These are phyloP conservation scores for Cladobotryum protrusum DNA, from an alignment of 2,329 filamentous ascomycete genomes.

Conservation along the genomic window DNA sequence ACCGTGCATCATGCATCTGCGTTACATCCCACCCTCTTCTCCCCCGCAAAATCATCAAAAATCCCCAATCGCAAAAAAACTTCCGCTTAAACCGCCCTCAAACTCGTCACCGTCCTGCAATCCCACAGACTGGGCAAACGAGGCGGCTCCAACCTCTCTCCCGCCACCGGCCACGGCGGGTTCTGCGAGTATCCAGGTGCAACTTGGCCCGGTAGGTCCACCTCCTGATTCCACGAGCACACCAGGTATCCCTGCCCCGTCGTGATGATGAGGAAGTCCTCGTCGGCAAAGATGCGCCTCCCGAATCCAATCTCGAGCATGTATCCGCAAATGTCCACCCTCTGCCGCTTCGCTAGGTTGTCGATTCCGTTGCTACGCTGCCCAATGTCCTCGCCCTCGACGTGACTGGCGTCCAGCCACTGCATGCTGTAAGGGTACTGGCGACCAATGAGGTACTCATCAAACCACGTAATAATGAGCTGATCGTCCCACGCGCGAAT, in stretches of 20 bases:
- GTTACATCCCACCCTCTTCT: background rate
- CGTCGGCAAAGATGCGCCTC: conserved; percentile 8
- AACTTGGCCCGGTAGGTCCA: conserved; percentile 5
- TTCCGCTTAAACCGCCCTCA: background rate
- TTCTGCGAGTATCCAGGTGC: background rate
- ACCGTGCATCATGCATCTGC: background rate
- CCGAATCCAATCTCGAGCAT: conserved; percentile 10
- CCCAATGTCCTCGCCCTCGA: background rate
- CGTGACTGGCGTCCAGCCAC: conserved; percentile 3
- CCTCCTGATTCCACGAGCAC: conserved; percentile 3
- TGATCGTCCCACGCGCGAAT: conserved; percentile 10
- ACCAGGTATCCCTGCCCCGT: conserved; percentile 10
- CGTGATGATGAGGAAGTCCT: conserved; percentile 10
- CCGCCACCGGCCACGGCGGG: conserved; percentile 1
- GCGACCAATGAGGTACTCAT: conserved; percentile 10
- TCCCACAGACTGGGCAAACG: conserved; percentile 9
- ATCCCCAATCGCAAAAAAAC: no score
- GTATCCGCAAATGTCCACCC: background rate
- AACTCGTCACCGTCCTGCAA: conserved; percentile 6
- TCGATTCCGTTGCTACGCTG: background rate
- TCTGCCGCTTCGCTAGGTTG: background rate
- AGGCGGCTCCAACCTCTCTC: conserved; percentile 10
- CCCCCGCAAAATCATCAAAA: no score
- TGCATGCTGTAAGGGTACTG: conserved; percentile 10
- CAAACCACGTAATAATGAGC: conserved; percentile 11